These are phyloP conservation scores for Chloroidium sp. DNA, from an alignment of 163 green algal genomes.

Conservation along the genomic window DNA sequence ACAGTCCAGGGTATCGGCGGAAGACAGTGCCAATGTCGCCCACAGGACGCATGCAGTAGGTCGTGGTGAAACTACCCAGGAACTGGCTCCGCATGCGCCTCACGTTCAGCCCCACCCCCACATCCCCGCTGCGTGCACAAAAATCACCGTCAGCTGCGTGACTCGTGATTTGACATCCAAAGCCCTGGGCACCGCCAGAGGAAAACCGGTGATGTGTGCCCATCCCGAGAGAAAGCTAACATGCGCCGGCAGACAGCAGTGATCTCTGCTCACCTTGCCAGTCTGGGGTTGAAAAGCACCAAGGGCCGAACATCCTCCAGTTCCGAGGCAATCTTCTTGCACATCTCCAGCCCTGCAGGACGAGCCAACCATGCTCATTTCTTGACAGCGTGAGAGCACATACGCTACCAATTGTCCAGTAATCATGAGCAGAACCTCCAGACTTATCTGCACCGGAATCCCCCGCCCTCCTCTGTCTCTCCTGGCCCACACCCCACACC, in stretches of 20 bases:
- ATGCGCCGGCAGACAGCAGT: neutral
- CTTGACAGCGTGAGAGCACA: too few relatives aligned
- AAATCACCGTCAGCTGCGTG: too few relatives aligned
- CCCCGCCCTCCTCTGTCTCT: too few relatives aligned
- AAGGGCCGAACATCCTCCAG: constrained; percentile 12
- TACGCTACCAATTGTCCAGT: too few relatives aligned
- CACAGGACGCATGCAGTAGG: constrained; percentile 77
- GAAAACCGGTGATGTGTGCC: too few relatives aligned
- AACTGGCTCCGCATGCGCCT: constrained; percentile 68
- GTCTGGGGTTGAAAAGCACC: constrained; percentile 61
- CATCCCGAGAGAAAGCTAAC: too few relatives aligned
- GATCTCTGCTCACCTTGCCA: constrained; percentile 31
- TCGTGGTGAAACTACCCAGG: constrained; percentile 63
- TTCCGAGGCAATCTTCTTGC: constrained; percentile 7
- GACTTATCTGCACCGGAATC: too few relatives aligned
- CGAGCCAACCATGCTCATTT: too few relatives aligned
- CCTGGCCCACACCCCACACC: too few relatives aligned
- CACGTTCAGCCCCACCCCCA: constrained; percentile 79
- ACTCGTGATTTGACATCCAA: too few relatives aligned
- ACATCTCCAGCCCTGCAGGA: constrained; percentile 10
- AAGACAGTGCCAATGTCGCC: constrained; percentile 81
- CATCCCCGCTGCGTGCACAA: constrained; percentile 58
- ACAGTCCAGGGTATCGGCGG: constrained; percentile 66
- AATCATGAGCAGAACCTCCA: too few relatives aligned
- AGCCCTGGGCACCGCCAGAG: too few relatives aligned